phyloP scores from a whole-genome alignment of 805 yeast species.

The Candida manassasensis region DNA sequence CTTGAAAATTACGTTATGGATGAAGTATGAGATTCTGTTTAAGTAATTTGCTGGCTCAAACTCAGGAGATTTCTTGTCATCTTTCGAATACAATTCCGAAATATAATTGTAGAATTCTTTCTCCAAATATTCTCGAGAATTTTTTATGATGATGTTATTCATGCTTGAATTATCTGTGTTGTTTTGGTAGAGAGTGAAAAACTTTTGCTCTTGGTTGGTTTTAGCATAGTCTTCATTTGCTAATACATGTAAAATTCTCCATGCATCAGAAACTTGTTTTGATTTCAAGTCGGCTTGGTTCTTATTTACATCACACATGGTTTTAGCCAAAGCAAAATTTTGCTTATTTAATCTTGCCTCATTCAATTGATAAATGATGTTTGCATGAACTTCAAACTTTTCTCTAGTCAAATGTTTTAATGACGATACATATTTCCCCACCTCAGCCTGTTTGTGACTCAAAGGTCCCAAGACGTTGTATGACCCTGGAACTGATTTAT shows the following conservation, averaged over 20 bases:
- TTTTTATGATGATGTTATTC: constrained; percentile 45
- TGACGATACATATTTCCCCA: constrained; percentile 7
- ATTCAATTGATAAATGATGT: constrained; percentile 64
- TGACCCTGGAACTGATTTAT: constrained; percentile 27
- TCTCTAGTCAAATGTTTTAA: constrained; percentile 39
- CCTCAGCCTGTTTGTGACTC: constrained; percentile 9
- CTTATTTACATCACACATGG: constrained; percentile 56
- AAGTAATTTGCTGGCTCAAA: constrained; percentile 57
- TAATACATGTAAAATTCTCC: constrained; percentile 59
- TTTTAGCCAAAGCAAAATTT: constrained; percentile 54
- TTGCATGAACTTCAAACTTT: constrained; percentile 72
- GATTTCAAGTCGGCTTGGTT: constrained; percentile 58
- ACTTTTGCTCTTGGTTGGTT: constrained; percentile 32
- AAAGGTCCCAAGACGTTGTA: constrained; percentile 32
- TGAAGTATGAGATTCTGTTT: constrained; percentile 64
- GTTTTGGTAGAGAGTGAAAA: constrained; percentile 18
- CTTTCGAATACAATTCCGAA: constrained; percentile 60
- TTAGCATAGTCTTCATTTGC: constrained; percentile 32
- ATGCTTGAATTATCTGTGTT: constrained; percentile 19
- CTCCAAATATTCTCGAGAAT: constrained; percentile 62
- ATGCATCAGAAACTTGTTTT: constrained; percentile 68
- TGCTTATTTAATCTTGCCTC: constrained; percentile 54
- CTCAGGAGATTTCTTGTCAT: constrained; percentile 31
- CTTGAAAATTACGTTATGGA: constrained; percentile 31
- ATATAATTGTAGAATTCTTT: constrained; percentile 72